A percentile compares a stretch with the other conserved stretches of the same genome.
Conservation (phyloP, 805 yeast genomes). For the Ogataea parapolymorpha region DNA sequence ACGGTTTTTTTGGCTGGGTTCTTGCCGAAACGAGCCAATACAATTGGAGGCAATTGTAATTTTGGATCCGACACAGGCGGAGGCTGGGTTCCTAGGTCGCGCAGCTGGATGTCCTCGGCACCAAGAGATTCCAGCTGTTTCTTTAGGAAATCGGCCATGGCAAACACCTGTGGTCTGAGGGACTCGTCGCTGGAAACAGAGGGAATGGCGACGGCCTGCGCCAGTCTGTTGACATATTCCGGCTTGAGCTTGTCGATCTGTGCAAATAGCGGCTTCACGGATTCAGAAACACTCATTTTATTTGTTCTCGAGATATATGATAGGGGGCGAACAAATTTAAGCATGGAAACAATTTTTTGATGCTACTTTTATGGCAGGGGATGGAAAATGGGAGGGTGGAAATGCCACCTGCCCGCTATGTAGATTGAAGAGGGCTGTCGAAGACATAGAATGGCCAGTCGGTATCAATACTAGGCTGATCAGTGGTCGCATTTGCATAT, state of each 20-base stretch:
- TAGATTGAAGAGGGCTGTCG: too few relatives aligned
- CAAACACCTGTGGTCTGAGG: constrained; percentile 83
- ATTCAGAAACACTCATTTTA: constrained; percentile 28
- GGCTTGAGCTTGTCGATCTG: constrained; percentile 77
- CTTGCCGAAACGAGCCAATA: constrained; percentile 81
- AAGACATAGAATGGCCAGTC: too few relatives aligned
- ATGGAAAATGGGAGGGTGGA: too few relatives aligned
- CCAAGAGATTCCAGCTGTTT: constrained; percentile 69
- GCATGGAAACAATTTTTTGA: constrained; percentile 1
- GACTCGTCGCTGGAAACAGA: constrained; percentile 91
- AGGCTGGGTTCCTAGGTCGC: constrained; percentile 84
- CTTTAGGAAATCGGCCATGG: constrained; percentile 82
- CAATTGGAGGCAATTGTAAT: constrained; percentile 87
- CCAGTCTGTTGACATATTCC: constrained; percentile 64
- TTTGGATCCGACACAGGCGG: constrained; percentile 73
- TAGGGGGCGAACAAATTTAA: constrained; percentile 11
- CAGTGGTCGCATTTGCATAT: too few relatives aligned
- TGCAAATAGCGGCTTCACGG: constrained; percentile 39
- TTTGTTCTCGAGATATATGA: constrained; percentile 6
- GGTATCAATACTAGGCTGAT: too few relatives aligned
- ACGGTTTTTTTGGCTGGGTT: constrained; percentile 85
- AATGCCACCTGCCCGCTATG: too few relatives aligned
- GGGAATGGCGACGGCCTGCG: constrained; percentile 88
- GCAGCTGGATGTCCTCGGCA: constrained; percentile 76
- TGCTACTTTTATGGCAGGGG: too few relatives aligned